Evolutionary conservation across 1,284 basidiomycete genomes (phyloP).

Genomic region (Ganoderma lucidum): DNA sequence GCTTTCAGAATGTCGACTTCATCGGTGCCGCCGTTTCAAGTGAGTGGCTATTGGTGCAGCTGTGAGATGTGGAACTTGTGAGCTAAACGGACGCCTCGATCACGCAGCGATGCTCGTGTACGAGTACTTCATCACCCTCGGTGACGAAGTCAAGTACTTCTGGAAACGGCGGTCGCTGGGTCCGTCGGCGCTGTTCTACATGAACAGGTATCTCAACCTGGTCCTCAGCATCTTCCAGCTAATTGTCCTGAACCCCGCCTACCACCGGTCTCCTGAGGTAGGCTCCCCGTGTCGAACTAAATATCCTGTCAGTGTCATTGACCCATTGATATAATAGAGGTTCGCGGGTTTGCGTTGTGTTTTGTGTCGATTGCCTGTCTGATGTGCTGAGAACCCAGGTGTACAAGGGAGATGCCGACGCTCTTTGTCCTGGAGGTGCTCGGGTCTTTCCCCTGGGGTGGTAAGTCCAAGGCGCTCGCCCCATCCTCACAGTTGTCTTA

Average conservation of each 20-base stretch:
- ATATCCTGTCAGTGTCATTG: neutral
- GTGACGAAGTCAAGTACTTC: slow-evolving; percentile 3
- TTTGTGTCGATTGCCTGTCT: neutral
- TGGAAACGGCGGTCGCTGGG: slow-evolving; percentile 5
- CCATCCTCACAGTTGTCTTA: neutral
- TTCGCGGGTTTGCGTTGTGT: neutral
- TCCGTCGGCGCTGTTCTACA: slow-evolving; percentile 8
- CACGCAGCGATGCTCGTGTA: slow-evolving; percentile 4
- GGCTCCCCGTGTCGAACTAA: neutral
- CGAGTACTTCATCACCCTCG: slow-evolving; percentile 11
- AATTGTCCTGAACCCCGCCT: neutral
- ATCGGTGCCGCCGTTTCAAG: neutral
- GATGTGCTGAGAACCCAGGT: neutral
- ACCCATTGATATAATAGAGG: neutral
- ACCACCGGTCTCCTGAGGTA: slow-evolving; percentile 4
- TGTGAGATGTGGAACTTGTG: neutral
- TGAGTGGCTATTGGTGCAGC: neutral
- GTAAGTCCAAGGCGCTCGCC: neutral
- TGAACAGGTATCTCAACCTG: slow-evolving; percentile 11
- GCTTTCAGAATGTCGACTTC: neutral
- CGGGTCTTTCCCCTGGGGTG: neutral
- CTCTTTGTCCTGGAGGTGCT: neutral
- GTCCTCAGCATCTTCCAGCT: neutral
- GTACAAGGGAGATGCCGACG: neutral
- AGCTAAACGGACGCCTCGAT: neutral